Percentiles rank a stretch among this genome's conserved stretches.
These are phyloP conservation scores for Aspergillus persii DNA, from an alignment of 2,329 filamentous ascomycete species.

Conservation along the genomic window DNA sequence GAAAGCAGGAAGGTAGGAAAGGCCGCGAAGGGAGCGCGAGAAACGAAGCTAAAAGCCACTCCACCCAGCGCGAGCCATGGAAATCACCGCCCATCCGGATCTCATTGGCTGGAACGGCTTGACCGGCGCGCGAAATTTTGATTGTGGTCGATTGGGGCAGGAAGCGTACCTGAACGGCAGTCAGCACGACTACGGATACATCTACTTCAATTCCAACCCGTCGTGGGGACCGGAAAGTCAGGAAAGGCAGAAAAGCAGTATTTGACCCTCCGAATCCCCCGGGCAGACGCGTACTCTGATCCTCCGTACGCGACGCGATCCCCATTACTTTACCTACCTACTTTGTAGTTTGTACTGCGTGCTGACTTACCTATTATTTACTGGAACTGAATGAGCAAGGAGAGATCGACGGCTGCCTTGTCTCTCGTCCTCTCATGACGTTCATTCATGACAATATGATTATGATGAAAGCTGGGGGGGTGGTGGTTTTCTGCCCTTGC, in stretches of 20 bases:
- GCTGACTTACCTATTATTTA: not conserved
- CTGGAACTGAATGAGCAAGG: not conserved
- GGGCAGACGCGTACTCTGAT: no score
- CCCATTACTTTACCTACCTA: not conserved
- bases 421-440: no score
- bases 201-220: not conserved
- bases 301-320: conserved; percentile 16
- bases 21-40: no score
- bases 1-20: not conserved
- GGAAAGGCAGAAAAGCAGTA: not conserved
- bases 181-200: not conserved
- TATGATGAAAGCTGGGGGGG: no score
- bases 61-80: not conserved
- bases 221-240: not conserved
- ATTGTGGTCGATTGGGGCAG: not conserved
- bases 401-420: no score
- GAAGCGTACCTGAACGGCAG: not conserved
- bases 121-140: not conserved
- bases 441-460: no score
- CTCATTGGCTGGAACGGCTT: not conserved
- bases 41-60: not conserved
- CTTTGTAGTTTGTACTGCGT: no score
- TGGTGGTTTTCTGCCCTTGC: not conserved
- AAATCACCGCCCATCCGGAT: not conserved
- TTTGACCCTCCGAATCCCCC: no score